Base-by-base conservation (phyloP, 495 filamentous ascomycete genomes). In the Trichocladium antarcticum region DNA sequence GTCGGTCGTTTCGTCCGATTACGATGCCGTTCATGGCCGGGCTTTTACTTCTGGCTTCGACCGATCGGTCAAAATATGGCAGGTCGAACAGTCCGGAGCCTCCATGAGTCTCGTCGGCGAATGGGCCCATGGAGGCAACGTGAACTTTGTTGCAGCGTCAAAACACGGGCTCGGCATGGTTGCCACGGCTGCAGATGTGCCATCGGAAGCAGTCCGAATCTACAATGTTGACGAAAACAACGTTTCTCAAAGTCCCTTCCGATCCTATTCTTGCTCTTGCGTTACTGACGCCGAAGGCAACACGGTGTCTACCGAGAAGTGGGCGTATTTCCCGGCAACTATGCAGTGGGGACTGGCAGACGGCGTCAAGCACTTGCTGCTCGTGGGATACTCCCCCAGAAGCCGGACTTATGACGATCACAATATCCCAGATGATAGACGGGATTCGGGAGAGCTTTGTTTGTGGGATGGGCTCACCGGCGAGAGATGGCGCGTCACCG, bases 1-100 rank as follows among this genome's bases (percentile, higher is more conserved):
- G 47, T 93, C 84, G 1, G 82, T 95, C 0, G 80, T 82, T 2
- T 74, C 78, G n/a, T 78, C 87, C 3, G 76, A 82, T 35, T 93
- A 88, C 67, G 81, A 81, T 28, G 58, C 69, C 0, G 57, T 59
- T 29, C 76, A 75, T 17, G 60, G 73, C 5, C 66, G 66, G 4
- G 71, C 89, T 0, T 94, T 82, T 53, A 89, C 88, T 0, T 82
- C 81, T 0, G 85, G 87, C 21, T 93, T 86, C 55, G 92, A 98
- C 52, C 67, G 77, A 6, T 83, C 78, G 0, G 81, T 92, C 19
- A 87, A 88, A 46, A 62, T 87, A 8, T 97, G 89, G 86, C 68
- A 77, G 45, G 65, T 75, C 0, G 47, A 67, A 4, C 27, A 52
- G 16, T 55, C 65, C 37, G 61, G 59, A 27, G 34, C 59, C 19